Conservation (phyloP, 2,329 filamentous ascomycete species). For the Scedosporium apiospermum region DNA sequence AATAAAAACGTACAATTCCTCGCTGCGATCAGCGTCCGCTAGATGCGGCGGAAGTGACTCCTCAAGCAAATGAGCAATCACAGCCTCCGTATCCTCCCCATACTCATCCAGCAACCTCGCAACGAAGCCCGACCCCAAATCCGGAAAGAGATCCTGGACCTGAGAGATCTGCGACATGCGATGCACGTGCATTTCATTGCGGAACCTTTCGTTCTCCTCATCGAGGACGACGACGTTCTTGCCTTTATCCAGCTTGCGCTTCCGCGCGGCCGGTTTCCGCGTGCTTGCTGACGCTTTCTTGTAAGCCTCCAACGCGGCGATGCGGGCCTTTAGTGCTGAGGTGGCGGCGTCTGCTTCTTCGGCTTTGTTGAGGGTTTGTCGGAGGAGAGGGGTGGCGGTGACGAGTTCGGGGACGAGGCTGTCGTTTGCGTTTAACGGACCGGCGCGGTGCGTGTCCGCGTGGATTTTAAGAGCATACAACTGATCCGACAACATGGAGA, state of each 20-base stretch:
- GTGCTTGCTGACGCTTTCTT: slow-evolving; percentile 42
- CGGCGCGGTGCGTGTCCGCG: slow-evolving; percentile 53
- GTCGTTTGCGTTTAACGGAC: slow-evolving; percentile 47
- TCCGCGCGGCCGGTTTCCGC: slow-evolving; percentile 38
- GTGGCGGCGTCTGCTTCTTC: slow-evolving; percentile 39
- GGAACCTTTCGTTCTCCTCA: slow-evolving; percentile 20
- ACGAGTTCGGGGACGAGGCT: slow-evolving; percentile 76
- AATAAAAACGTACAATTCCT: slow-evolving; percentile 42
- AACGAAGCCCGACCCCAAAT: slow-evolving; percentile 76
- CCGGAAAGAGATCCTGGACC: slow-evolving; percentile 88
- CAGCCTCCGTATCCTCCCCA: slow-evolving; percentile 63
- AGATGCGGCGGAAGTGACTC: slow-evolving; percentile 64
- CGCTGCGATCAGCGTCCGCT: slow-evolving; percentile 49
- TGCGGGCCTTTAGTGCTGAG: slow-evolving; percentile 47
- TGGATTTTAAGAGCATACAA: slow-evolving; percentile 70
- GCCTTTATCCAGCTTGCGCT: slow-evolving; percentile 54
- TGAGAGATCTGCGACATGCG: slow-evolving; percentile 77
- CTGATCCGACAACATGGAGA: slow-evolving; percentile 70
- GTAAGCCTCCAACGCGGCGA: slow-evolving; percentile 51
- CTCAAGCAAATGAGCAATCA: slow-evolving; percentile 74
- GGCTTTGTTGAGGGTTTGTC: slow-evolving; percentile 47
- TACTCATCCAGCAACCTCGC: slow-evolving; percentile 73
- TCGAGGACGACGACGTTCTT: slow-evolving; percentile 39
- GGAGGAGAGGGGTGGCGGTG: slow-evolving; percentile 67
- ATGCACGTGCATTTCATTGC: slow-evolving; percentile 59